Conservation (phyloP, 2,329 filamentous ascomycete species). For the Pseudogymnoascus sp. region DNA sequence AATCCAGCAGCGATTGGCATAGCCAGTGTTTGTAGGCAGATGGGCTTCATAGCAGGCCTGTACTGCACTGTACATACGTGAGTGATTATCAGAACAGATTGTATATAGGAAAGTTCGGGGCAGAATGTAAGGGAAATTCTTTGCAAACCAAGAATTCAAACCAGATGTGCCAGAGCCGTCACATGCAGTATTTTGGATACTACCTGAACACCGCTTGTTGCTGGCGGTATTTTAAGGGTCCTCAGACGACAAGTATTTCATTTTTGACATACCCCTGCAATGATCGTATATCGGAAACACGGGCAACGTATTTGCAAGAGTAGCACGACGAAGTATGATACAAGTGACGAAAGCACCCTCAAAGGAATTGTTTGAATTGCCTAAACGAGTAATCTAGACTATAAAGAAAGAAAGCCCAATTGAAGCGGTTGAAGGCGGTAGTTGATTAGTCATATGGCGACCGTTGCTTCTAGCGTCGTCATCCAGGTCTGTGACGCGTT, state of each 20-base stretch:
- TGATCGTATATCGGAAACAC: background rate
- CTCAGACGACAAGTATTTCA: background rate
- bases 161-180: background rate
- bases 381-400: background rate
- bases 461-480: constrained; percentile 1
- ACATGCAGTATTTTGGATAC: background rate
- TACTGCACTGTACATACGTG: background rate
- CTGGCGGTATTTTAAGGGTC: background rate
- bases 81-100: background rate
- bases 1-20: background rate
- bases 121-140: background rate
- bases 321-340: background rate
- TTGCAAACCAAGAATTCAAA: background rate
- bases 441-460: background rate
- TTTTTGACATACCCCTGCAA: background rate
- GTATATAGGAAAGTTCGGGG: background rate
- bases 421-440: background rate
- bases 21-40: background rate
- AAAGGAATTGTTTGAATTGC: background rate
- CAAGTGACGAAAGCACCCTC: background rate
- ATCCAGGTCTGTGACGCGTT: constrained; percentile 5
- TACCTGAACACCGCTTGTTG: background rate
- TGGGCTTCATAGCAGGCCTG: background rate
- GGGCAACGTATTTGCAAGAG: background rate
- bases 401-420: background rate